phyloP scores from a whole-genome alignment of 2,329 filamentous ascomycete genomes.

The Cryoendolithus antarcticus region DNA sequence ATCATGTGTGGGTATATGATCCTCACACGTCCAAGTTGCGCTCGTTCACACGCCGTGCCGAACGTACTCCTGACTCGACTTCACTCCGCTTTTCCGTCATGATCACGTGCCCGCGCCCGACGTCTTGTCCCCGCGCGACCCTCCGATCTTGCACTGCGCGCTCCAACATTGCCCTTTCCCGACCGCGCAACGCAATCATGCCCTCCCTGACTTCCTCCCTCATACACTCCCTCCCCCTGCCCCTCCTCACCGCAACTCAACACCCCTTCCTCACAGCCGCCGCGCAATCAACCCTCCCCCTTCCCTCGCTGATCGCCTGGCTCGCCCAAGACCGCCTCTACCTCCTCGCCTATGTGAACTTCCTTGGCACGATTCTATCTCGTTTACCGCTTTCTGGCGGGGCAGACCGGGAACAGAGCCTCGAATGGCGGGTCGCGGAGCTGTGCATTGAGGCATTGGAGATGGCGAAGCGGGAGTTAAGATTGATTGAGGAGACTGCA shows the following conservation, averaged over 20 bases:
- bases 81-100: no score
- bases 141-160: no score
- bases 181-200: conserved; percentile 12
- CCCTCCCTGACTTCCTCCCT: conserved; percentile 47
- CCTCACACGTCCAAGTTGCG: no score
- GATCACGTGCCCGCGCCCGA: no score
- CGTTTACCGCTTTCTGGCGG: conserved; percentile 44
- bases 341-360: conserved; percentile 56
- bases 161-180: no score
- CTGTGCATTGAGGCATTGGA: conserved; percentile 51
- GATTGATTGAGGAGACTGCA: conserved; percentile 53
- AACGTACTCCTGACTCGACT: no score
- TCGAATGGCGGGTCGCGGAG: conserved; percentile 46
- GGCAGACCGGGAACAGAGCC: conserved; percentile 28
- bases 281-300: conserved; percentile 49
- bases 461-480: conserved; percentile 54
- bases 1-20: no score
- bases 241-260: conserved; percentile 48
- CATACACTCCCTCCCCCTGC: conserved; percentile 33
- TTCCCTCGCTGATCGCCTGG: conserved; percentile 48
- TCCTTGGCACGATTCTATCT: conserved; percentile 50
- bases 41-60: no score
- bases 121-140: no score
- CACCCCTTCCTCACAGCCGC: conserved; percentile 55
- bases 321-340: conserved; percentile 62